These are phyloP conservation scores for Trichoderma orchidacearum DNA, from an alignment of 495 filamentous ascomycete genomes.

Conservation along the genomic window DNA sequence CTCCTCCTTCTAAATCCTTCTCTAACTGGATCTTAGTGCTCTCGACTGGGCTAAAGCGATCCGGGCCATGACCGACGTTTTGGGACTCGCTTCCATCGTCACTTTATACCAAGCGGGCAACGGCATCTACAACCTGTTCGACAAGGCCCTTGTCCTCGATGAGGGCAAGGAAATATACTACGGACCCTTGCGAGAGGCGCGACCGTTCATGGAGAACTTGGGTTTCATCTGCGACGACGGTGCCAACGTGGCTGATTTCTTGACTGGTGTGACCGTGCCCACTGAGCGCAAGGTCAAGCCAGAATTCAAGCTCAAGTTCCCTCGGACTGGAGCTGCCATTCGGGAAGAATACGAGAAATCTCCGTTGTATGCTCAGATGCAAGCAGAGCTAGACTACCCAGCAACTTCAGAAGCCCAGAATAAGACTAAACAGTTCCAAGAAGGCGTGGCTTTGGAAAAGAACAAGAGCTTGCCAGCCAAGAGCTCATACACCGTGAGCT, in stretches of 20 bases:
- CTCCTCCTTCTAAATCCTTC: no score
- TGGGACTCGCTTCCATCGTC: slow-evolving; percentile 42
- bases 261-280: slow-evolving; percentile 61
- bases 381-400: slow-evolving; percentile 37
- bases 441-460: slow-evolving; percentile 29
- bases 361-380: slow-evolving; percentile 17
- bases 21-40: slow-evolving; percentile 14
- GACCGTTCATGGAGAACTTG: slow-evolving; percentile 46
- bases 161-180: slow-evolving; percentile 57
- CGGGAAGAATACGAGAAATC: slow-evolving; percentile 27
- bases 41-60: slow-evolving; percentile 33
- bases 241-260: slow-evolving; percentile 41
- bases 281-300: slow-evolving; percentile 44
- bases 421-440: slow-evolving; percentile 34
- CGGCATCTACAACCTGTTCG: slow-evolving; percentile 53
- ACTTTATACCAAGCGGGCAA: slow-evolving; percentile 64
- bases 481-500: slow-evolving; percentile 44
- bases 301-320: slow-evolving; percentile 43
- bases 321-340: slow-evolving; percentile 29
- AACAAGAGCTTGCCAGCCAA: slow-evolving; percentile 23
- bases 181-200: slow-evolving; percentile 42
- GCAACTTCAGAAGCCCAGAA: slow-evolving; percentile 25
- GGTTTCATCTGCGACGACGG: slow-evolving; percentile 15
- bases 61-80: slow-evolving; percentile 38
- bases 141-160: slow-evolving; percentile 53